These are phyloP conservation scores for Lentinus tigrinus DNA, from an alignment of 768 basidiomycete genomes.

Conservation along the genomic window DNA sequence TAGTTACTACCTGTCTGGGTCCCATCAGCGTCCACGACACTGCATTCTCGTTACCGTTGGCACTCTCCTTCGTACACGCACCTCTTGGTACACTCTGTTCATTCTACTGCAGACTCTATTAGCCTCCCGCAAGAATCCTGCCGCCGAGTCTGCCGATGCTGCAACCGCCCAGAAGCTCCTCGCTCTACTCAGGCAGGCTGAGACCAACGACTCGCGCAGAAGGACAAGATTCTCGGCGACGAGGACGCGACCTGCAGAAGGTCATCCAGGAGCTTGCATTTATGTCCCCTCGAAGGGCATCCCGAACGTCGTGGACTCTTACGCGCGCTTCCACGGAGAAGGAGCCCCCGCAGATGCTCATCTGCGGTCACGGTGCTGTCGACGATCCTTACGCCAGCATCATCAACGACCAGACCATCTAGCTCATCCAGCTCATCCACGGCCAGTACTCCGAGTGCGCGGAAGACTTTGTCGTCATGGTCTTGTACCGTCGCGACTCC, in stretches of 20 bases:
- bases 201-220: too few relatives aligned
- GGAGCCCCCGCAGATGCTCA: conserved; percentile 70
- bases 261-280: conserved; percentile 91
- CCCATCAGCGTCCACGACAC: too few relatives aligned
- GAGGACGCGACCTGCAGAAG: conserved; percentile 76
- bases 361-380: conserved; percentile 91
- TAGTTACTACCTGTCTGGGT: too few relatives aligned
- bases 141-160: too few relatives aligned
- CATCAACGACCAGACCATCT: conserved; percentile 79
- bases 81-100: too few relatives aligned
- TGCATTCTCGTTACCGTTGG: too few relatives aligned
- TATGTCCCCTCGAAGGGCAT: conserved; percentile 91
- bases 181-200: too few relatives aligned
- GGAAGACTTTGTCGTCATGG: conserved; percentile 43
- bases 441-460: conserved; percentile 39
- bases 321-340: conserved; percentile 72
- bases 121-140: too few relatives aligned
- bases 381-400: conserved; percentile 95
- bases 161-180: too few relatives aligned
- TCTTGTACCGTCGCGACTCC: background rate
- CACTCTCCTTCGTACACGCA: too few relatives aligned
- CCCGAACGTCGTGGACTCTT: conserved; percentile 83
- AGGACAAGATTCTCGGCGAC: conserved; percentile 80
- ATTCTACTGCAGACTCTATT: too few relatives aligned
- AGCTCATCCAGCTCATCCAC: conserved; percentile 58